Evolutionary conservation across 2,329 filamentous ascomycete genomes (phyloP).

Genomic region (Pyrenochaeta sp.): DNA sequence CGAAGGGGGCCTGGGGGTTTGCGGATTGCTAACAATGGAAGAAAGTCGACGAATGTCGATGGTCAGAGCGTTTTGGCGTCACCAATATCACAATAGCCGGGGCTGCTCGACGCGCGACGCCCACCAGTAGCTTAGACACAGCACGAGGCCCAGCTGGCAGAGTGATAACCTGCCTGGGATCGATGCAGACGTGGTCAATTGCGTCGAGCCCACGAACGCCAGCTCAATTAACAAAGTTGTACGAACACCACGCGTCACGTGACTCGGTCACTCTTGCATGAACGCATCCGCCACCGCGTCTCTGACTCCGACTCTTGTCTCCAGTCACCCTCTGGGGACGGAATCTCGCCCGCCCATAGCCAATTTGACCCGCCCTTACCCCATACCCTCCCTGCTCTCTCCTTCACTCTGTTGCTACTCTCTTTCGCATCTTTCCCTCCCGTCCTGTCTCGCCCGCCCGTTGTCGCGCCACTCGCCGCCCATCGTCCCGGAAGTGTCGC

Average conservation of each 20-base stretch:
- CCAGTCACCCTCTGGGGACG: slow-evolving; percentile 43
- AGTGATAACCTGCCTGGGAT: too few species aligned
- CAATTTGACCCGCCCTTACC: slow-evolving; percentile 1
- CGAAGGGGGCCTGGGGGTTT: too few species aligned
- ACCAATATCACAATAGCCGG: too few species aligned
- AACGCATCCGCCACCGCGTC: background rate
- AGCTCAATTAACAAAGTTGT: too few species aligned
- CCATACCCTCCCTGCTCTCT: background rate
- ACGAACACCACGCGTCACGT: background rate
- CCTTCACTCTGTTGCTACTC: background rate
- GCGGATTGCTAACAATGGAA: too few species aligned
- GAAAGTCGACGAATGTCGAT: too few species aligned
- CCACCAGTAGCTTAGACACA: too few species aligned
- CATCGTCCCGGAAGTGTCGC: slow-evolving; percentile 14
- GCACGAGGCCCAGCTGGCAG: too few species aligned
- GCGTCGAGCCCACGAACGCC: too few species aligned
- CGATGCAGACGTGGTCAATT: too few species aligned
- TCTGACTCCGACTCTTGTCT: slow-evolving; percentile 11
- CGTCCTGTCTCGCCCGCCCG: slow-evolving; percentile 6
- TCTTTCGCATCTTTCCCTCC: slow-evolving; percentile 8
- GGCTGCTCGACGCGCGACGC: too few species aligned
- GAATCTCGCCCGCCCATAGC: slow-evolving; percentile 22
- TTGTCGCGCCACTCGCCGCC: background rate
- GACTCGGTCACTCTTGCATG: slow-evolving; percentile 3
- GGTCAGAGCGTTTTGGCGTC: too few species aligned